Base-by-base conservation (phyloP, 225 moss, liverwort and hornwort genomes). In the Asterella californica region DNA sequence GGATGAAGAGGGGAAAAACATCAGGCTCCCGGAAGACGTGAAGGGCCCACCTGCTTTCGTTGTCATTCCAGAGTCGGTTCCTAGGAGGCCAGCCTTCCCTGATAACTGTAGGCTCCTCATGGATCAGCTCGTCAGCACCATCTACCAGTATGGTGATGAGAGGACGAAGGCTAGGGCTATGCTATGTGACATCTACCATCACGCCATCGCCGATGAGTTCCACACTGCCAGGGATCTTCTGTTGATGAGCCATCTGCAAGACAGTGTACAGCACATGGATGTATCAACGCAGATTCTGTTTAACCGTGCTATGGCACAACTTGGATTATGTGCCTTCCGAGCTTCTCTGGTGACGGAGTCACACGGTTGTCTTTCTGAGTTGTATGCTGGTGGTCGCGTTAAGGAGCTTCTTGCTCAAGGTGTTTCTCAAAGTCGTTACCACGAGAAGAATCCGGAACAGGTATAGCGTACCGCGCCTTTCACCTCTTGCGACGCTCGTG, bases 381-480 rank as follows among this genome's bases (percentile, higher is more conserved):
- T 97, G 33, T 97, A 93, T 69, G 94, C 94, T 0, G 94, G 96
- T 2, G 94, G 96, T 21, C 86, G 96, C 17, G 96, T 97, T 75
- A 97, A 97, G 83, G 96, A 97, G 86, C 55, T 97, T 63, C 68
- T 97, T 76, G 96, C 96, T 24, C 96, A 97, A 87, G 96, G 96
- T 38, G 96, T 97, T 54, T 91, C 91, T 45, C 94, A 97, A 85
- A 97, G 96, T 77, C 94, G 94, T 30, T 93, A 93, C 82, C 96
- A 97, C 61, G 96, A 97, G 89, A 97, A 97, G 90, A 94, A 97
- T 70, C 96, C 94, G 1, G 96, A 97, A 79, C 94, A 89, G 88
- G 88, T 88, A 69, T 45, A 10, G 7, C 8, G 4, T 64, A 22
- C 57, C 24, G 17, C 57, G 24, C 57, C 42, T 42, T 42, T 42